These are phyloP conservation scores for Chondrus crispus DNA, from an alignment of 23 red algal genomes.

Conservation along the genomic window DNA sequence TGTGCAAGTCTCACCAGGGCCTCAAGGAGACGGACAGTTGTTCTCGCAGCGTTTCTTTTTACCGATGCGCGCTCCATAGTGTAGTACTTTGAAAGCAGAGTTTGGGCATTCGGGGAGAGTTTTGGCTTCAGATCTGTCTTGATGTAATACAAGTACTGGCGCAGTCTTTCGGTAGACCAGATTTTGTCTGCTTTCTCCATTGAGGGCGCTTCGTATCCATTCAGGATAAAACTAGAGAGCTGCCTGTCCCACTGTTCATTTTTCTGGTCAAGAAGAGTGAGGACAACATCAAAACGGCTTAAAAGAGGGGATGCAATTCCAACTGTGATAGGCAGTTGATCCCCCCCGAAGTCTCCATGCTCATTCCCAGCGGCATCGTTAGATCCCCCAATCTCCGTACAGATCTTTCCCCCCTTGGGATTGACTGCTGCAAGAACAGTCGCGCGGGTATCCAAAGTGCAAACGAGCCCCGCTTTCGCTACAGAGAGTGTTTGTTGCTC, in stretches of 20 bases:
- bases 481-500: slow-evolving; percentile 99
- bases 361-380: background rate
- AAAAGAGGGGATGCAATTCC: slow-evolving; percentile 91
- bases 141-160: slow-evolving; percentile 86
- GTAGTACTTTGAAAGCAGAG: slow-evolving; percentile 83
- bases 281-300: slow-evolving; percentile 92
- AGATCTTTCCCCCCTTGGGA: slow-evolving; percentile 64
- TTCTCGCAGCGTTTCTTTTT: slow-evolving; percentile 83
- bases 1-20: slow-evolving; percentile 89
- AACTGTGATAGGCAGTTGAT: slow-evolving; percentile 70
- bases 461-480: slow-evolving; percentile 97
- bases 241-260: slow-evolving; percentile 89
- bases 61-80: slow-evolving; percentile 54
- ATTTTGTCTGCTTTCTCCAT: background rate
- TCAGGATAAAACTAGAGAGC: slow-evolving; percentile 83
- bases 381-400: slow-evolving; percentile 62
- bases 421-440: slow-evolving; percentile 96
- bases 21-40: slow-evolving; percentile 96
- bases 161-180: slow-evolving; percentile 77
- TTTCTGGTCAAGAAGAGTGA: slow-evolving; percentile 82
- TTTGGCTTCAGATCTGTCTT: slow-evolving; percentile 63
- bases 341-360: background rate
- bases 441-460: slow-evolving; percentile 82
- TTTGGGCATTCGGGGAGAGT: slow-evolving; percentile 52
- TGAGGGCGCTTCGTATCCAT: slow-evolving; percentile 59